phyloP scores from a whole-genome alignment of 2,329 filamentous ascomycete genomes.

The Colletotrichum lupini region DNA sequence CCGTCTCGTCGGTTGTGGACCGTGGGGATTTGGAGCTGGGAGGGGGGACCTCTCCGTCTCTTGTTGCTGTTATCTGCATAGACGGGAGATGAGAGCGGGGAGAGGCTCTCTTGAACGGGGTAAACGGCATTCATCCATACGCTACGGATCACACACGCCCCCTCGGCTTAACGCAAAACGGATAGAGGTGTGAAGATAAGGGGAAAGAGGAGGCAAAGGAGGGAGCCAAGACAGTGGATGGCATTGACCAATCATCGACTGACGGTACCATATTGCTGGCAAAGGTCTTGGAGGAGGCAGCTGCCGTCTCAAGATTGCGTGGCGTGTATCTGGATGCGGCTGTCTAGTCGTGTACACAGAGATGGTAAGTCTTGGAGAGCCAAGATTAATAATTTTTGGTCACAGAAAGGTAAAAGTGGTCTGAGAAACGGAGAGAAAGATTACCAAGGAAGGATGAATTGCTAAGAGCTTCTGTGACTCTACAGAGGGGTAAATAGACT shows the following conservation, averaged over 20 bases:
- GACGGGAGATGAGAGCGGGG: neutral
- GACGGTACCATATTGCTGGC: neutral
- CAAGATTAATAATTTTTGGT: neutral
- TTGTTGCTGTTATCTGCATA: constrained; percentile 15
- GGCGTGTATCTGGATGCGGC: neutral
- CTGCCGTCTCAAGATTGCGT: constrained; percentile 18
- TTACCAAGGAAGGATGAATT: neutral
- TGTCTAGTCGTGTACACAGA: neutral
- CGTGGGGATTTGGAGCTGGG: neutral
- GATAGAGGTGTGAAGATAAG: neutral
- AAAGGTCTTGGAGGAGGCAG: neutral
- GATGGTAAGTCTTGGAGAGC: neutral
- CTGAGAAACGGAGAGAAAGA: neutral
- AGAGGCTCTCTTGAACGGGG: no score
- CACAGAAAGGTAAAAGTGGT: neutral
- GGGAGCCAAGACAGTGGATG: neutral
- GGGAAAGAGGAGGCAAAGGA: neutral
- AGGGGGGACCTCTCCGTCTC: neutral
- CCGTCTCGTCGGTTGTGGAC: neutral
- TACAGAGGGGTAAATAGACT: neutral
- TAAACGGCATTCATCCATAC: no score
- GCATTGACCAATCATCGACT: constrained; percentile 27
- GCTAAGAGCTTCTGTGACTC: neutral
- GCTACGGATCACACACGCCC: neutral
- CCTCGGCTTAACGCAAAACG: neutral